Conservation (phyloP, 139 green algal genomes). For the Auxenochlorella pyrenoidosa region DNA sequence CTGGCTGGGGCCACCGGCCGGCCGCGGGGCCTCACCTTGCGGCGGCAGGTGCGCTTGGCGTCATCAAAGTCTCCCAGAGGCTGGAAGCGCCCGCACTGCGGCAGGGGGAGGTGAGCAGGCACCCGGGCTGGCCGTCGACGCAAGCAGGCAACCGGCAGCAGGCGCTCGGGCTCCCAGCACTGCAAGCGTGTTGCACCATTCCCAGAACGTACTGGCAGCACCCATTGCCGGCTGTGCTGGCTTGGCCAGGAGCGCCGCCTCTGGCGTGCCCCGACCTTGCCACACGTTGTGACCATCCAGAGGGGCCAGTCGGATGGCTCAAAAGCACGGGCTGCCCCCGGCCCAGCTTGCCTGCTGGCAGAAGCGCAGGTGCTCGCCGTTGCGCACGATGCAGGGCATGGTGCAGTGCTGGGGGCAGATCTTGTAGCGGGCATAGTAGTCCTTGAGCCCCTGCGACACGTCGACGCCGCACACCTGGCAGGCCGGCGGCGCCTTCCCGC, state of each 20-base stretch:
- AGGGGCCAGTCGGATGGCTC: background rate
- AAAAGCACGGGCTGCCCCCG: background rate
- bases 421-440: constrained; percentile 16
- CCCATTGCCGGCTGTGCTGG: too few relatives aligned
- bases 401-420: constrained; percentile 22
- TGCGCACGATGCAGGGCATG: constrained; percentile 21
- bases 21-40: constrained; percentile 9
- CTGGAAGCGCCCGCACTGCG: constrained; percentile 23
- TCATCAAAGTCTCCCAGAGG: constrained; percentile 9
- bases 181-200: too few relatives aligned
- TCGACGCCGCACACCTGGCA: constrained; percentile 1
- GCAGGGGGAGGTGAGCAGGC: background rate
- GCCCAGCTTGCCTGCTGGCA: background rate
- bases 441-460: background rate
- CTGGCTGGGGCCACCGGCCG: background rate
- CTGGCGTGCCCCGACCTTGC: too few relatives aligned
- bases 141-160: too few relatives aligned
- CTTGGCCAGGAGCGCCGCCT: too few relatives aligned
- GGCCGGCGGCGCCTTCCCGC: background rate
- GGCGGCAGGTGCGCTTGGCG: constrained; percentile 3
- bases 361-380: constrained; percentile 1
- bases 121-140: too few relatives aligned
- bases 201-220: too few relatives aligned
- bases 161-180: too few relatives aligned
- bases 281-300: too few relatives aligned